Conservation (phyloP, 2,329 filamentous ascomycete species). For the Neonectria hederae region DNA sequence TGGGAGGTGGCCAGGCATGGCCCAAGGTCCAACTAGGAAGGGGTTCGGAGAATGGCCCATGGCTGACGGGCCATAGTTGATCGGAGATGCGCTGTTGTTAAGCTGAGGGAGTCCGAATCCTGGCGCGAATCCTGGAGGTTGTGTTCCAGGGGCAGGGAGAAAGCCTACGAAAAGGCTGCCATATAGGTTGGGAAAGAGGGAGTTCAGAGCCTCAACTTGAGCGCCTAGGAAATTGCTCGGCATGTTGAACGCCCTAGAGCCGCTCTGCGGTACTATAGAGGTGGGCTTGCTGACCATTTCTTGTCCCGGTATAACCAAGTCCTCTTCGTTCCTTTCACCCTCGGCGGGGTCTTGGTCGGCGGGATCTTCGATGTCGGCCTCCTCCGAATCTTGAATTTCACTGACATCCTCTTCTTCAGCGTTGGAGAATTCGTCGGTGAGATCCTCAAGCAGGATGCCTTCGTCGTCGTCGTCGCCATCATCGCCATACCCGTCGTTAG, state of each 20-base stretch:
- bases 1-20: constrained; percentile 26
- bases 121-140: neutral
- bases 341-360: neutral
- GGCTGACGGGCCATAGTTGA: neutral
- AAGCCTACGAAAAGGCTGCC: constrained; percentile 18
- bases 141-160: constrained; percentile 12
- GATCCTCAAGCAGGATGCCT: constrained; percentile 47
- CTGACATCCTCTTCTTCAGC: constrained; percentile 21
- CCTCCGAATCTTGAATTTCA: constrained; percentile 25
- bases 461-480: constrained; percentile 49
- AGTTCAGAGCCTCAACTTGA: constrained; percentile 1
- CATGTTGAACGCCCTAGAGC: neutral
- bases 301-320: constrained; percentile 4
- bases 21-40: constrained; percentile 15
- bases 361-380: neutral
- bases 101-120: neutral
- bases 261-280: constrained; percentile 18
- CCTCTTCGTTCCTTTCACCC: constrained; percentile 10
- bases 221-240: neutral
- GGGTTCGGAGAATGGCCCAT: neutral
- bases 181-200: constrained; percentile 11
- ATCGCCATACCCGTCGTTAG: constrained; percentile 34
- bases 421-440: constrained; percentile 37
- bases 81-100: neutral
- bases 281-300: neutral